These are phyloP conservation scores for Penicillium verrucosum DNA, from an alignment of 2,329 filamentous ascomycete genomes.

Conservation along the genomic window DNA sequence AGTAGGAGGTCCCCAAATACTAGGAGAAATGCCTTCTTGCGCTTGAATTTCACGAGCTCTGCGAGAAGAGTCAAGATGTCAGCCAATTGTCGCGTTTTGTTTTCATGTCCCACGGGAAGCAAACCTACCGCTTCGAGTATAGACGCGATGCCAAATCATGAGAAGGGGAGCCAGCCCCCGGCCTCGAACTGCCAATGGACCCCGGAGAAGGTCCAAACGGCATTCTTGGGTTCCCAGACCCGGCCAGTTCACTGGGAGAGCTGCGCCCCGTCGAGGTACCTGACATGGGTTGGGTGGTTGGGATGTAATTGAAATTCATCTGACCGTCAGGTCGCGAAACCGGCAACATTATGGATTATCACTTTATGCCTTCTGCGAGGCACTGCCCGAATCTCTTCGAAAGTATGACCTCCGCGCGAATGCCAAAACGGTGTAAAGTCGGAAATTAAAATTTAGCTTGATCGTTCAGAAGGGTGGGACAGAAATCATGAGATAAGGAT, in stretches of 20 bases:
- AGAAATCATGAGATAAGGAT: constrained; percentile 2
- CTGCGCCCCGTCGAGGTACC: constrained; percentile 76
- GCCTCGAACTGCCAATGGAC: constrained; percentile 59
- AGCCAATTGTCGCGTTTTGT: constrained; percentile 2
- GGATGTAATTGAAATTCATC: constrained; percentile 78
- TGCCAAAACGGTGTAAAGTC: constrained; percentile 7
- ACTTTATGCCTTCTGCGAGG: constrained; percentile 22
- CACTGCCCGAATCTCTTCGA: constrained; percentile 13
- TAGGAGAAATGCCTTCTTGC: constrained; percentile 78
- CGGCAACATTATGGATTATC: constrained; percentile 90
- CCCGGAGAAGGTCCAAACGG: constrained; percentile 64
- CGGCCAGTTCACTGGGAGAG: constrained; percentile 72
- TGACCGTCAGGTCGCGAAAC: constrained; percentile 74
- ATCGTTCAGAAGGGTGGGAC: constrained; percentile 17
- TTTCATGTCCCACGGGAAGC: not conserved
- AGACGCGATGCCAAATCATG: constrained; percentile 80
- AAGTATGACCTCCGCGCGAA: constrained; percentile 11
- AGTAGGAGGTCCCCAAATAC: constrained; percentile 90
- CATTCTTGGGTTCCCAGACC: constrained; percentile 63
- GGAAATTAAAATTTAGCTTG: constrained; percentile 12
- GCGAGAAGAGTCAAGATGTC: constrained; percentile 12
- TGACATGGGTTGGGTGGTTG: constrained; percentile 66
- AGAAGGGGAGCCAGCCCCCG: constrained; percentile 92
- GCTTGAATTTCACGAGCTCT: constrained; percentile 96
- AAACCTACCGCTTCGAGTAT: constrained; percentile 83